These are phyloP conservation scores for Fusarium sambucinum DNA, from an alignment of 2,329 filamentous ascomycete species.

Conservation along the genomic window DNA sequence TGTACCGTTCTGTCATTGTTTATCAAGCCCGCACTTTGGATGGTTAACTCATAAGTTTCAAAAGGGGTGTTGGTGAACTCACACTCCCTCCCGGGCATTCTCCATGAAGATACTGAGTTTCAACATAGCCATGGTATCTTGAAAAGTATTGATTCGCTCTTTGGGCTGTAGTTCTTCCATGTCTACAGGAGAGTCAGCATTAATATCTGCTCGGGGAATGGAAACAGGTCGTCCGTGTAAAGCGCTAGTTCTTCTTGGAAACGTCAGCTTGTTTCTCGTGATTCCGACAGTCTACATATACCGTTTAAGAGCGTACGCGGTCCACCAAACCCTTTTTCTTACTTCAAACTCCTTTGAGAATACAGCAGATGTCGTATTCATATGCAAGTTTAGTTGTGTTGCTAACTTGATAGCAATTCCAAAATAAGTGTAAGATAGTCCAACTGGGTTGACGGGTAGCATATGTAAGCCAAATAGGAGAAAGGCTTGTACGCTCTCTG, in stretches of 20 bases:
- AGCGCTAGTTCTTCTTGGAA: conserved; percentile 33
- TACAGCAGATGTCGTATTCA: background rate
- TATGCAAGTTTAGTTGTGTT: conserved; percentile 37
- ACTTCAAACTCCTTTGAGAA: conserved; percentile 15
- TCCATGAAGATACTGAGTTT: conserved; percentile 42
- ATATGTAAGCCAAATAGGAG: conserved; percentile 38
- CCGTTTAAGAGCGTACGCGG: conserved; percentile 40
- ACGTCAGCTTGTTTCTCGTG: conserved; percentile 2
- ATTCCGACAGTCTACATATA: background rate
- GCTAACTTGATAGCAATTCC: conserved; percentile 41
- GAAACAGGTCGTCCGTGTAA: conserved; percentile 40
- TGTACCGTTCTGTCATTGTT: conserved; percentile 12
- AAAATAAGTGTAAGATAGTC: conserved; percentile 42
- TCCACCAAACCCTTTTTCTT: conserved; percentile 45
- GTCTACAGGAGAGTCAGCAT: conserved; percentile 25
- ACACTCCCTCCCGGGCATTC: conserved; percentile 38
- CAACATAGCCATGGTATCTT: conserved; percentile 33
- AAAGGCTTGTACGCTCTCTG: conserved; percentile 41
- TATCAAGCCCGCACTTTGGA: conserved; percentile 18
- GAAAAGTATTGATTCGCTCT: conserved; percentile 36
- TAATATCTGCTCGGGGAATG: conserved; percentile 27
- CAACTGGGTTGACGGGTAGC: conserved; percentile 37
- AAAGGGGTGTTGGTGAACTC: background rate
- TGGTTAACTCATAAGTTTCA: background rate
- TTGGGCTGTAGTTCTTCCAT: conserved; percentile 26